Evolutionary conservation across 768 basidiomycete species (phyloP), one percentile per base, ranked within the genome.

Genomic region (Saitozyma podzolica): DNA sequence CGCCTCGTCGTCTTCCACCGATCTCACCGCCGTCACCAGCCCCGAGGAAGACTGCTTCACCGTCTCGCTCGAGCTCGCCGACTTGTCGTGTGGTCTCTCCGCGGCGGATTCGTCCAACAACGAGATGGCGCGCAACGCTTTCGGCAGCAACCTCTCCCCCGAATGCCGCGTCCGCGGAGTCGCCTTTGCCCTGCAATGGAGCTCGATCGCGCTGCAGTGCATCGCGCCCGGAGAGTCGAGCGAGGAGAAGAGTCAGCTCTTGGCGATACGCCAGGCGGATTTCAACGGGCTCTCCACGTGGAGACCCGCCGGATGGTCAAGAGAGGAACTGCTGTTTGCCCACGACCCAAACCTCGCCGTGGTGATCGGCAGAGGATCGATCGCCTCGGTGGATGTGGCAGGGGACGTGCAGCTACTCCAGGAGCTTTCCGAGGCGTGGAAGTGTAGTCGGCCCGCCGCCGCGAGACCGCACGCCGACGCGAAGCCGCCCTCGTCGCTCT

Each of bases 61-160:
- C 8, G 14, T 76, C 8, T 65, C 67, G 9, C 50, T 76, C 41
- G 60, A 68, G 13, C 39, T 72, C 9, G 61, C 63, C 17, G 47
- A 61, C 11, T 14, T 72, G 19, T 48, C 10, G 9, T 53, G 60
- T 20, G 51, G 13, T 8, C 57, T 76, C 13, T 60, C 55, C 17
- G 70, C 74, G 8, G 74, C 74, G 6, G 74, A 76, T 53, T 67
- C 72, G 20, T 65, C 66, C 42, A 76, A 69, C 50, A 74, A 76
- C 56, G 56, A 65, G 7, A 45, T 62, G 19, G 72, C 74, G 41
- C 61, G 68, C 5, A 74, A 76, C 49, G 67, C 72, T 7, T 76
- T 73, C 48, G 74, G 74, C 19, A 66, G 59, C n/a, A 76, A 74
- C 51, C 9, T 53, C 17, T 54, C 29, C 17, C 68, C 60, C 2